Base-by-base conservation (phyloP, 2,329 filamentous ascomycete genomes). In the Pleurostoma richardsiae region DNA sequence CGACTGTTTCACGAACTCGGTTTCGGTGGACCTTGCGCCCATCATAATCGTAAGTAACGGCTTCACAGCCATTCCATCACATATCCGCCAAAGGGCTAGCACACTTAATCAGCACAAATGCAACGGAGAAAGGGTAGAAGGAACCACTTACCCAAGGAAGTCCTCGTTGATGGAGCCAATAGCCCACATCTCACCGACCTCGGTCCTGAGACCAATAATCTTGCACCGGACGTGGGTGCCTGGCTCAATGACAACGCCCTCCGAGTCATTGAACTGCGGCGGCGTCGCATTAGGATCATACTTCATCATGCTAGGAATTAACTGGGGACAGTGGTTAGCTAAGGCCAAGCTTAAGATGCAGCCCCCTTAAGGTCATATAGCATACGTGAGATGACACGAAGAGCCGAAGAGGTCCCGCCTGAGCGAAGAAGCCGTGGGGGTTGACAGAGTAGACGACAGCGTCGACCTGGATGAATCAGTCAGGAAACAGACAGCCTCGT, bases 101-200 rank as follows among this genome's bases (percentile, higher is more conserved):
- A 19, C 19, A 19, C 19, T 19, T 19, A 19, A 19, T 19, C 51
- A 47, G 47, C 45, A 62, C 65, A 55, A 8, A 36, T 8, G n/a
- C 33, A 36, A 36, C 33, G 33, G 33, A 36, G 4, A 30, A 43
- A 29, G 19, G 19, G 19, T 19, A 19, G 19, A 19, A 19, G 19
- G 19, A 19, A 19, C 19, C 19, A 19, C 19, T 19, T 74, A 85
- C 83, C 83, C 83, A 39, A 86, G 74, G 60, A 84, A 86, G 61
- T 86, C 83, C 62, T 86, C 92, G 70, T 95, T 96, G 72, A 99
- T 96, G 56, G 90, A 97, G 50, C 91, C 94, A 66, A 99, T 95
- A 36, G 92, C 94, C 78, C 88, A 96, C 80, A 99, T 95, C 64
- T 89, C 86, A 52, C 89, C 90, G 44, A 97, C 89, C 65, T 97